Evolutionary conservation across 2,329 filamentous ascomycete species (phyloP), one percentile per base, ranked within the genome.

Genomic region (Stachybotrys elegans): DNA sequence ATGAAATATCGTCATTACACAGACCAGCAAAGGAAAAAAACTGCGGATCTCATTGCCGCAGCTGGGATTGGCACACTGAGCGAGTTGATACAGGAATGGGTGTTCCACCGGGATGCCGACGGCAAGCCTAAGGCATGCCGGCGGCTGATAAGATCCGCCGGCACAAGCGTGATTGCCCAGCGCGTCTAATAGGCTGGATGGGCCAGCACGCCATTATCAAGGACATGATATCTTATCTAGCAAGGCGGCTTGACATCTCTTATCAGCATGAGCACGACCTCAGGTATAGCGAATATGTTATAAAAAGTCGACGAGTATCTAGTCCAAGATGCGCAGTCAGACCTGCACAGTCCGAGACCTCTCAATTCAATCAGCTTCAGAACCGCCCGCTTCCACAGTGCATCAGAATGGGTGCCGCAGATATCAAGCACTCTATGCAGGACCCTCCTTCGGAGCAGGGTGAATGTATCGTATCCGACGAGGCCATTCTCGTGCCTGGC

Each of bases 161-260:
- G 43, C 44, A 5, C 41, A 3, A 13, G 13, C 14, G 19, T 44
- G 42, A 45, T 49, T 38, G 22, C 27, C 44, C 22, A 31, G 19
- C 25, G 16, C 22, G 7, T 48, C 25, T 39, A 22, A 55, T 49
- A 50, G 47, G 53, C 16, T 23, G 42, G 25, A 8, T 19, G 17
- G 27, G 43, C 38, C 49, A 56, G 54, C 56, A 59, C 52, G 54
- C 49, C 52, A 58, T 56, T 52, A 39, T 49, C 34, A 47, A 38
- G 38, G 43, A 41, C 45, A 57, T 58, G 52, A 35, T 55, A 49
- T 51, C 53, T 51, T 53, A 41, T 35, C 21, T 23, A n/a, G 14
- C 12, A 6, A 38, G 12, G n/a, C 22, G 34, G 22, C 22, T 38
- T 37, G 41, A 38, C n/a, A 23, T 5, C 36, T 34, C 35, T 39